phyloP scores from a whole-genome alignment of 2,329 filamentous ascomycete genomes.

The Huntiella omanensis region DNA sequence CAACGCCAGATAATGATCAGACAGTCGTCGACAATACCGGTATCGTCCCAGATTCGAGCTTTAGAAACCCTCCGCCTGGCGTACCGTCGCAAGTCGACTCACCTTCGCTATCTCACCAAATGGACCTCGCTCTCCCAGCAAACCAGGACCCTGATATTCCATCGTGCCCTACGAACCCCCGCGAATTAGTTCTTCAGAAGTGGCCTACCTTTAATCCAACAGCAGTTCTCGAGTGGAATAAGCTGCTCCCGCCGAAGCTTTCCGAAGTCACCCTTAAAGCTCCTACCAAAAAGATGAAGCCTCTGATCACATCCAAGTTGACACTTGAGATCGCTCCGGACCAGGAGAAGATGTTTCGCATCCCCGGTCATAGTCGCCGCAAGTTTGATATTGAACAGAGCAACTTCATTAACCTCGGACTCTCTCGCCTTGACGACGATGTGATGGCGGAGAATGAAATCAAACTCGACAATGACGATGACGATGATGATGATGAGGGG shows the following conservation, averaged over 20 bases:
- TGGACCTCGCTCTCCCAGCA: slow-evolving; percentile 25
- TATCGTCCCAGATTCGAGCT: slow-evolving; percentile 12
- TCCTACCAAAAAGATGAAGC: slow-evolving; percentile 60
- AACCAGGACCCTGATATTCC: slow-evolving; percentile 47
- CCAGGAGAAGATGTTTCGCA: slow-evolving; percentile 67
- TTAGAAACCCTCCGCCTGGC: slow-evolving; percentile 7
- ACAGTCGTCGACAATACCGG: background rate
- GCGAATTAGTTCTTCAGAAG: slow-evolving; percentile 58
- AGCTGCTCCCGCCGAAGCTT: slow-evolving; percentile 64
- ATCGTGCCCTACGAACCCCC: slow-evolving; percentile 50
- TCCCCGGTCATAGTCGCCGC: slow-evolving; percentile 28
- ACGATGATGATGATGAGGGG: slow-evolving; percentile 37
- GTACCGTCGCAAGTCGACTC: slow-evolving; percentile 18
- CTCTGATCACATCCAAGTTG: slow-evolving; percentile 71
- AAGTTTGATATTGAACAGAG: slow-evolving; percentile 28
- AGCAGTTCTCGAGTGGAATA: slow-evolving; percentile 58
- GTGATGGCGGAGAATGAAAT: slow-evolving; percentile 20
- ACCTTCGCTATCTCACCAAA: slow-evolving; percentile 22
- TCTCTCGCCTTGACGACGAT: slow-evolving; percentile 20
- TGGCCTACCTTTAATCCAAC: slow-evolving; percentile 69
- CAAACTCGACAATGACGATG: slow-evolving; percentile 31
- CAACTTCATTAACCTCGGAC: slow-evolving; percentile 13
- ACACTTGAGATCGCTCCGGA: slow-evolving; percentile 72
- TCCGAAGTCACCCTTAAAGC: slow-evolving; percentile 63
- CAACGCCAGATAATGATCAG: background rate